Percentiles rank a stretch among this genome's conserved stretches.
These are phyloP conservation scores for Termitomyces sp. DNA, from an alignment of 768 basidiomycete genomes.

Conservation along the genomic window DNA sequence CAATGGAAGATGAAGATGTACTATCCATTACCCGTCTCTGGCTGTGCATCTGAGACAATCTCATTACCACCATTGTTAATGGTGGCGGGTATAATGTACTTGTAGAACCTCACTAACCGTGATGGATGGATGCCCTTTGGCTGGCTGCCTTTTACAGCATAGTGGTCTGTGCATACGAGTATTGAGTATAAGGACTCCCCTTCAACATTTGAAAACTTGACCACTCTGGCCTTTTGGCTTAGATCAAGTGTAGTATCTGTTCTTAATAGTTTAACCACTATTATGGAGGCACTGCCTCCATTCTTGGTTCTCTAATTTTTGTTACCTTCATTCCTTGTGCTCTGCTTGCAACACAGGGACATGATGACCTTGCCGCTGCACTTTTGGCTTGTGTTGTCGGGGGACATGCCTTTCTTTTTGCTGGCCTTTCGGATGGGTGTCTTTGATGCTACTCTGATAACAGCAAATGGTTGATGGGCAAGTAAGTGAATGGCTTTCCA, in stretches of 20 bases:
- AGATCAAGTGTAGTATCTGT: constrained; percentile 98
- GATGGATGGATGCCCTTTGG: too few species aligned
- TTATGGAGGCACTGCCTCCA: constrained; percentile 53
- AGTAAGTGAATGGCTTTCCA: too few species aligned
- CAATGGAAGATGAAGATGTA: too few species aligned
- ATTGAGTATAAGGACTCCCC: not conserved
- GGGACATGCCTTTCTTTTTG: constrained; percentile 35
- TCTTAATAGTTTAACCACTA: constrained; percentile 80
- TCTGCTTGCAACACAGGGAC: constrained; percentile 57
- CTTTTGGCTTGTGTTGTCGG: constrained; percentile 61
- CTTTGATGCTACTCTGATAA: not conserved
- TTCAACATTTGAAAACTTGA: constrained; percentile 33
- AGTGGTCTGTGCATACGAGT: not conserved
- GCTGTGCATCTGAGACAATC: too few species aligned
- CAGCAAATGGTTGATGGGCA: not conserved
- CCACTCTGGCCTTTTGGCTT: constrained; percentile 95
- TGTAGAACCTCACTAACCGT: too few species aligned
- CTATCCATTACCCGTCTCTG: too few species aligned
- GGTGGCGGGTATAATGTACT: too few species aligned
- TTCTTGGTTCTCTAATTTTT: constrained; percentile 57
- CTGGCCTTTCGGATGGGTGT: not conserved
- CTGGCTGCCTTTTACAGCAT: too few species aligned
- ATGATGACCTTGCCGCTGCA: constrained; percentile 57
- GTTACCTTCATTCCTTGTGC: constrained; percentile 45
- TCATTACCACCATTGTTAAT: too few species aligned